Percentiles rank a stretch among this genome's conserved stretches.
These are phyloP conservation scores for Calonectria pseudoturangicola DNA, from an alignment of 2,329 filamentous ascomycete genomes.

Conservation along the genomic window DNA sequence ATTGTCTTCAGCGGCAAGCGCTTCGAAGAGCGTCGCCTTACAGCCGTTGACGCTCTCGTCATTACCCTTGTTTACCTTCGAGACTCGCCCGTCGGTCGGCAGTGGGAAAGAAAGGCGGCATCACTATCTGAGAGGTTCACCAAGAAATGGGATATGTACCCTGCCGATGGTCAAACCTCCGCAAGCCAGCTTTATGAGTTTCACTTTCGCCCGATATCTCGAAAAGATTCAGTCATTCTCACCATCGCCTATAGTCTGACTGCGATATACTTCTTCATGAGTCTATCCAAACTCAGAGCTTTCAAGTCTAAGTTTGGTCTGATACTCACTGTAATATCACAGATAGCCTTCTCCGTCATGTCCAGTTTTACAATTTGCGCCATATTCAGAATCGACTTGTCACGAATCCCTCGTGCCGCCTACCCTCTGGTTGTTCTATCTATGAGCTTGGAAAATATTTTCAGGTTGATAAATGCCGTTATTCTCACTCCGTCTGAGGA, in stretches of 20 bases:
- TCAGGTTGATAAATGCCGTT: conserved; percentile 85
- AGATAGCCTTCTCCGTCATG: conserved; percentile 83
- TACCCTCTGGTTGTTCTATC: conserved; percentile 86
- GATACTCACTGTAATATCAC: conserved; percentile 80
- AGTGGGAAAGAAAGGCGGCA: conserved; percentile 78
- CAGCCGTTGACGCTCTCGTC: conserved; percentile 85
- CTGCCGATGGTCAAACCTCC: conserved; percentile 71
- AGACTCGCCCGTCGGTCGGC: conserved; percentile 77
- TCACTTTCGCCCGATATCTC: conserved; percentile 83
- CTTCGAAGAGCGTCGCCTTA: conserved; percentile 79
- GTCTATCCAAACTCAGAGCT: conserved; percentile 81
- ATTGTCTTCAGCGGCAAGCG: conserved; percentile 89
- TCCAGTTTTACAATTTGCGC: conserved; percentile 88
- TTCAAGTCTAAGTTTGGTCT: conserved; percentile 85
- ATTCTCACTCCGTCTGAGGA: conserved; percentile 82
- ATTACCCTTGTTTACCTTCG: conserved; percentile 83
- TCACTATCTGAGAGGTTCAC: conserved; percentile 69
- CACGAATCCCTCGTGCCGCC: conserved; percentile 82
- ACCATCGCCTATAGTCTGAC: conserved; percentile 79
- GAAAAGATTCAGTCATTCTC: conserved; percentile 78
- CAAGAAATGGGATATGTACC: conserved; percentile 79
- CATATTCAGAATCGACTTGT: conserved; percentile 83
- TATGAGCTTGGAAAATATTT: conserved; percentile 87
- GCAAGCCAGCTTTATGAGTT: conserved; percentile 84
- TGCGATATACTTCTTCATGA: conserved; percentile 78